Conservation (phyloP, 352 stramenopile genomes). For the Phytophthora sp. region DNA sequence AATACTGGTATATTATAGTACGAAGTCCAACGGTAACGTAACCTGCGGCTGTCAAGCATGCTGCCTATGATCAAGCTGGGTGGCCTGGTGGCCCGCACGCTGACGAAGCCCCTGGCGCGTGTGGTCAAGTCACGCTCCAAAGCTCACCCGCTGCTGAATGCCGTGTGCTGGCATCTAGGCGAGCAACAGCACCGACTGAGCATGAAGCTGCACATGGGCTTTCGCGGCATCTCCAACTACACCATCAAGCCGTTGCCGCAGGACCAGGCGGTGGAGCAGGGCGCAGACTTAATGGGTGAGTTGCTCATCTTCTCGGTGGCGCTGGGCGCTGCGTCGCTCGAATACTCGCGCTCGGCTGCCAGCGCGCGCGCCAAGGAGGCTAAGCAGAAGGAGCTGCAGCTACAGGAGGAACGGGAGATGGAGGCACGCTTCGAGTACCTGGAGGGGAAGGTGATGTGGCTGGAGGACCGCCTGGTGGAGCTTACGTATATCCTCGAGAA, state of each 20-base stretch:
- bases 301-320: conserved; percentile 84
- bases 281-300: conserved; percentile 78
- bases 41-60: conserved; percentile 34
- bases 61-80: conserved; percentile 88
- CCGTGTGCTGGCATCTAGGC: conserved; percentile 62
- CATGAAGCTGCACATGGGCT: conserved; percentile 84
- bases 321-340: conserved; percentile 66
- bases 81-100: conserved; percentile 78
- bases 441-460: conserved; percentile 54
- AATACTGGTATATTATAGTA: too few species aligned
- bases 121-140: conserved; percentile 91
- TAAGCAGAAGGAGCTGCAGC: conserved; percentile 53
- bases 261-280: conserved; percentile 81
- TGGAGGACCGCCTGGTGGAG: conserved; percentile 47
- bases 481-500: conserved; percentile 47
- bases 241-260: conserved; percentile 76
- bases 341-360: conserved; percentile 73
- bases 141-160: conserved; percentile 63
- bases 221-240: conserved; percentile 77
- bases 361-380: conserved; percentile 67
- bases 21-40: too few species aligned
- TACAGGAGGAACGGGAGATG: conserved; percentile 50
- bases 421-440: conserved; percentile 60
- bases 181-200: conserved; percentile 70
- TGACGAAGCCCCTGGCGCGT: conserved; percentile 90